Evolutionary conservation across 2,329 filamentous ascomycete genomes (phyloP), one percentile per base, ranked within the genome.

Genomic region (Penicillium sp.): DNA sequence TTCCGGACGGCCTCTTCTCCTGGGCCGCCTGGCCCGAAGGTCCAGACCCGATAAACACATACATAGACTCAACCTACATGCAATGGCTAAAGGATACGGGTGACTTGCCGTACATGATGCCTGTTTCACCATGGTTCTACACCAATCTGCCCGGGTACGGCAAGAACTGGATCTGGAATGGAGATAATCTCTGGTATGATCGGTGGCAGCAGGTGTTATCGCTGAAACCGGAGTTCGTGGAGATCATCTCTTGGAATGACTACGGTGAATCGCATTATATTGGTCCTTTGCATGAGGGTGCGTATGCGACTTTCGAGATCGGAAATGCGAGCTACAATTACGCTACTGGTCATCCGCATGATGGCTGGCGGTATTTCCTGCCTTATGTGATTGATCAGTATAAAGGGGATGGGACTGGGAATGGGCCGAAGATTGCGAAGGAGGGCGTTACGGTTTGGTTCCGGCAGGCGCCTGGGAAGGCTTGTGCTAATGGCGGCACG

Each of bases 121-220:
- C 77, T 2, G 74, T 80, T n/a, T 77, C 76, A 0, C 79, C 80
- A 0, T 81, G 78, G 79, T 79, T 74, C 61, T 79, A 67, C 64
- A 82, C 82, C 41, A 78, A 81, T 50, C 68, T 83, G 3, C 76
- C 79, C 0, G 69, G 71, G 6, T 83, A 75, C 57, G 64, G 69
- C 35, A 84, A 84, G 67, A 81, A 83, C 60, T 86, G 82, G 81
- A 69, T 83, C 5, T 86, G 79, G 73, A 74, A 75, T 18, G 79
- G 80, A n/a, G 82, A 84, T 55, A 71, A 77, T 47, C 65, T 85
- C 11, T 86, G 82, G 81, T 76, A 74, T 53, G 71, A 80, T 46
- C 77, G 82, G 8, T 84, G 81, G 82, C 66, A 73, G 43, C 73
- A 82, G 51, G 73, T 78, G 10, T 12, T 34, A 12, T 49, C 36